Conservation (phyloP, 495 filamentous ascomycete genomes). For the Amniculicola lignicola region DNA sequence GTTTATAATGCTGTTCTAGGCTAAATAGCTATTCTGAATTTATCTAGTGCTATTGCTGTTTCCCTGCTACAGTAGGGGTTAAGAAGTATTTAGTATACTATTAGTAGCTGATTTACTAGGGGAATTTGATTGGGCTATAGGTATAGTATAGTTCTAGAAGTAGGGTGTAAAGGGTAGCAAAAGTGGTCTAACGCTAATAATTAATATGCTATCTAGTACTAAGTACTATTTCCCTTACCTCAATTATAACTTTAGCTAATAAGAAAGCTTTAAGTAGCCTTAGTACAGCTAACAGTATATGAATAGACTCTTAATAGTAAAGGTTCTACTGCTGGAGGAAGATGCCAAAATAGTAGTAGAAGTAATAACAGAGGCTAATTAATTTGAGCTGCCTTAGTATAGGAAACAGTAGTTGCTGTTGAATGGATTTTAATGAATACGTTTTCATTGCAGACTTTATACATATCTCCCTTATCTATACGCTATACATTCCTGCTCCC, state of each 20-base stretch:
- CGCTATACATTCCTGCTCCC: background rate
- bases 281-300: too few relatives aligned
- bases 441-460: slow-evolving; percentile 9
- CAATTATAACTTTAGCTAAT: too few relatives aligned
- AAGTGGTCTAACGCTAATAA: too few relatives aligned
- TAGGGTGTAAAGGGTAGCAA: too few relatives aligned
- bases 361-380: slow-evolving; percentile 6
- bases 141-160: background rate
- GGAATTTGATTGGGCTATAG: background rate
- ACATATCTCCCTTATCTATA: slow-evolving; percentile 3
- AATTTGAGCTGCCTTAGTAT: slow-evolving; percentile 8
- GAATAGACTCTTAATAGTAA: too few relatives aligned
- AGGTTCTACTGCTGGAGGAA: too few relatives aligned
- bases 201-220: too few relatives aligned
- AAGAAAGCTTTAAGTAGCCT: too few relatives aligned
- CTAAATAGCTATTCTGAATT: background rate
- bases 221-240: too few relatives aligned
- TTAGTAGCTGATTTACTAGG: background rate
- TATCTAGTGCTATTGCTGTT: background rate
- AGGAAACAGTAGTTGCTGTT: slow-evolving; percentile 10
- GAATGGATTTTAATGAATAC: too few relatives aligned
- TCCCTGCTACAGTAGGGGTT: background rate
- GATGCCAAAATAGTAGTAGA: too few relatives aligned
- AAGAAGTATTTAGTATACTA: background rate
- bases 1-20: background rate